Percentiles rank a stretch among this genome's conserved stretches.
Conservation (phyloP, 2,329 filamentous ascomycete genomes). For the Pezicula rhizophila region DNA sequence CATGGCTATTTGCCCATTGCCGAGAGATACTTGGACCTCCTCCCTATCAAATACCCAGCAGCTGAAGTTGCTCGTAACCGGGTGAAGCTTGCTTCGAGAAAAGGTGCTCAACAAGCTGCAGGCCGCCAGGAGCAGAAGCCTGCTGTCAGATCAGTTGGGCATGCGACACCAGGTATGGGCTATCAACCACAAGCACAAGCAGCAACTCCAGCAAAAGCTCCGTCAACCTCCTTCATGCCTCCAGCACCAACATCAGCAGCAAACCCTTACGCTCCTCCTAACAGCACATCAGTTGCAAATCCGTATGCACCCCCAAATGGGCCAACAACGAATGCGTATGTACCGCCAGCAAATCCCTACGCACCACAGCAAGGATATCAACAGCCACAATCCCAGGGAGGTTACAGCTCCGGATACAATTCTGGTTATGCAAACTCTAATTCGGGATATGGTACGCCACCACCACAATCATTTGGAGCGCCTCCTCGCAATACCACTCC, state of each 20-base stretch:
- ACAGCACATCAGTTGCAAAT: slow-evolving; percentile 33
- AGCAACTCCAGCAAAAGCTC: slow-evolving; percentile 18
- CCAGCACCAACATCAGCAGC: slow-evolving; percentile 25
- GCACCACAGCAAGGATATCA: slow-evolving; percentile 33
- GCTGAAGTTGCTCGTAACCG: slow-evolving; percentile 83
- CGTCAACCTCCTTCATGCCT: slow-evolving; percentile 33
- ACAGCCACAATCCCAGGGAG: slow-evolving; percentile 27
- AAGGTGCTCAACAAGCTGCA: slow-evolving; percentile 35
- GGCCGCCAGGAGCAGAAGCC: slow-evolving; percentile 27
- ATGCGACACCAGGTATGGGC: slow-evolving; percentile 35
- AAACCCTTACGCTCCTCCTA: slow-evolving; percentile 44
- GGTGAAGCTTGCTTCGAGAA: slow-evolving; percentile 77
- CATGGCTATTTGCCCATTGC: slow-evolving; percentile 83
- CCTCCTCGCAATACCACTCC: slow-evolving; percentile 61
- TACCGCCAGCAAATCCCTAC: slow-evolving; percentile 27
- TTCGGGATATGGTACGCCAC: slow-evolving; percentile 23
- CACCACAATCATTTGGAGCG: slow-evolving; percentile 37
- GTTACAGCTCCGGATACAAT: background rate
- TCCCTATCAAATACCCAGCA: slow-evolving; percentile 76
- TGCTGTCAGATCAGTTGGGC: slow-evolving; percentile 34
- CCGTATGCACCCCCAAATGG: slow-evolving; percentile 40
- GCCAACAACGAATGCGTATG: slow-evolving; percentile 32
- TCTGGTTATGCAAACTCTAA: slow-evolving; percentile 22
- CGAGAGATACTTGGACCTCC: slow-evolving; percentile 83
- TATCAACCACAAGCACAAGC: slow-evolving; percentile 43